Evolutionary conservation across 139 green algal genomes (phyloP), one percentile per base, ranked within the genome.

Genomic region (Haematococcus sp.): DNA sequence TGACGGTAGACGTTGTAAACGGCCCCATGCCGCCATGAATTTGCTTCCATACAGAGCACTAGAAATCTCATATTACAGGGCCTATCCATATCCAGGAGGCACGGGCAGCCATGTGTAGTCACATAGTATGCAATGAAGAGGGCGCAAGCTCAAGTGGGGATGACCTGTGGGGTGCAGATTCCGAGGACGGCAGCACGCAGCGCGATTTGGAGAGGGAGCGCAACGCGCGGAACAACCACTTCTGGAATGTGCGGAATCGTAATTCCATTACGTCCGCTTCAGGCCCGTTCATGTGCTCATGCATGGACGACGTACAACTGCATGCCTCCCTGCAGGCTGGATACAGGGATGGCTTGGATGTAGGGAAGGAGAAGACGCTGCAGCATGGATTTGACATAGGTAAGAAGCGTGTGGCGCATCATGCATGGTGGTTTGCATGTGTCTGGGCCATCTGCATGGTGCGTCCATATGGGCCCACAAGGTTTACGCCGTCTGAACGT

Each of bases 331-430:
- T 30, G 33, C 65, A 71, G 65, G 54, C 65, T 28, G 65, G 65
- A 22, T 71, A 60, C 43, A 71, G 65, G 20, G 65, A 71, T 28
- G 65, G 65, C 3, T 22, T 71, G 7, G 65, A 71, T 13, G 65
- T 34, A 43, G 65, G 65, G 4, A 71, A 71, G 40, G 65, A 71
- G 44, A 33, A 31, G 22, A 71, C 65, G 25, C 65, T 71, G 2
- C 65, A 71, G n/a, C 43, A 28, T 44, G 65, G 65, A 2, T 71
- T 71, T 34, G 31, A 71, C 40, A 60, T 43, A 44, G 65, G 65
- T 71, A 3, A 35, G n/a, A n/a, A n/a, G n/a, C n/a, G n/a, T n/a
- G n/a, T n/a, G 61, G 9, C 22, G 15, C n/a, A 43, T 35, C 22
- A 7, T 31, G 63, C 20, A 32, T 52, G 33, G 25, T 70, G 63